Conservation (phyloP, 306 rosid species). For the Dalbergia cochinchinensis region DNA sequence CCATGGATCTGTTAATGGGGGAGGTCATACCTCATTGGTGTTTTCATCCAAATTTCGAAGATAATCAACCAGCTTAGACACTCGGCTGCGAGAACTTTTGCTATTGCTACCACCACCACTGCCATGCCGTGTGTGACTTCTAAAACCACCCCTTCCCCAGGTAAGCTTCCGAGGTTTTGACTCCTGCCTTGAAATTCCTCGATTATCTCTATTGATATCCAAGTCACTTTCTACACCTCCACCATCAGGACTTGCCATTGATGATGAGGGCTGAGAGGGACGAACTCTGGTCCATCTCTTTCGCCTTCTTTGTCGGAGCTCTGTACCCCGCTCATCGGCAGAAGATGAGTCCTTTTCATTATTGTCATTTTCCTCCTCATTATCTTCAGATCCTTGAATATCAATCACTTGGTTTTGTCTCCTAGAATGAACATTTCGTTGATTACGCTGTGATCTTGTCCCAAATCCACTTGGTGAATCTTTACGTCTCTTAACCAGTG, state of each 20-base stretch:
- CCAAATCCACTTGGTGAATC: conserved; percentile 61
- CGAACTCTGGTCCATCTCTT: conserved; percentile 71
- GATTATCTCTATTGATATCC: conserved; percentile 70
- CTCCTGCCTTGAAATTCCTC: conserved; percentile 70
- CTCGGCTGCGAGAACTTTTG: conserved; percentile 77
- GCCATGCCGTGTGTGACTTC: conserved; percentile 90
- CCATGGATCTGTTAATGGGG: background rate
- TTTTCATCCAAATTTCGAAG: conserved; percentile 74
- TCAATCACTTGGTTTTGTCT: conserved; percentile 69
- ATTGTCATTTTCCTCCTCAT: conserved; percentile 74
- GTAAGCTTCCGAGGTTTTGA: conserved; percentile 79
- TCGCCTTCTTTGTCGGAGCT: conserved; percentile 66
- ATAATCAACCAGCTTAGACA: conserved; percentile 80
- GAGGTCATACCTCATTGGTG: conserved; percentile 66
- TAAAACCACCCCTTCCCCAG: conserved; percentile 95
- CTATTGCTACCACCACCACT: conserved; percentile 67
- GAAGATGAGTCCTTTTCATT: conserved; percentile 79
- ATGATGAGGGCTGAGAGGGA: conserved; percentile 79
- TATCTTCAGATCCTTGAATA: conserved; percentile 79
- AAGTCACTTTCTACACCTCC: conserved; percentile 73
- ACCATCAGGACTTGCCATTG: conserved; percentile 71
- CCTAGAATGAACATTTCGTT: conserved; percentile 64
- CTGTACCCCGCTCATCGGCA: conserved; percentile 68
- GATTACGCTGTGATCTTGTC: conserved; percentile 75
- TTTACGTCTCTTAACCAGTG: conserved; percentile 80